Evolutionary conservation across 2,329 filamentous ascomycete genomes (phyloP).

Genomic region (Neophaeococcomyces aloes): DNA sequence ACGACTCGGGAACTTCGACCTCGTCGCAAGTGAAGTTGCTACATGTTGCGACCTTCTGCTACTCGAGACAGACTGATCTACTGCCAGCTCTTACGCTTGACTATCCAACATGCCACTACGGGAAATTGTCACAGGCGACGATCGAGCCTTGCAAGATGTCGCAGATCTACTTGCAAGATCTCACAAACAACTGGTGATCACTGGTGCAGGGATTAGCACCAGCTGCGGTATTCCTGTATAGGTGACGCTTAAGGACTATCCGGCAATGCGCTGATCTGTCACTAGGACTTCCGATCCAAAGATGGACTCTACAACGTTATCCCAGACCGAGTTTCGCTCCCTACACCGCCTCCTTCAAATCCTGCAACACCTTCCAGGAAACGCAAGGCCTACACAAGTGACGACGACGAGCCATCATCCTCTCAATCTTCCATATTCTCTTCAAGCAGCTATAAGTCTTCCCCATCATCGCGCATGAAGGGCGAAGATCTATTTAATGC

Average conservation of each 20-base stretch:
- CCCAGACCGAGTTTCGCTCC: constrained; percentile 43
- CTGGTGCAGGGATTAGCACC: constrained; percentile 63
- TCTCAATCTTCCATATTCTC: constrained; percentile 33
- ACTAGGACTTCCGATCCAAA: constrained; percentile 29
- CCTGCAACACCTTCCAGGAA: constrained; percentile 16
- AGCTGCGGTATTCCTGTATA: constrained; percentile 64
- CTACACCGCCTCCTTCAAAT: constrained; percentile 15
- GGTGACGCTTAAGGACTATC: constrained; percentile 1
- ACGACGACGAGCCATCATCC: constrained; percentile 36
- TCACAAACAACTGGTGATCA: constrained; percentile 60
- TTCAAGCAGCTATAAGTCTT: constrained; percentile 27
- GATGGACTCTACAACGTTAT: constrained; percentile 64
- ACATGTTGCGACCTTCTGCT: not conserved
- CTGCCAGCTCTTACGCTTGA: not conserved
- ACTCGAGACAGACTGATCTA: not conserved
- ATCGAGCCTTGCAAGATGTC: constrained; percentile 51
- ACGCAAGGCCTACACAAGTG: constrained; percentile 29
- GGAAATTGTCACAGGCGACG: constrained; percentile 31
- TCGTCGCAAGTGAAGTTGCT: not conserved
- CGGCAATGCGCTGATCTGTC: constrained; percentile 11
- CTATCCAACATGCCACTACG: constrained; percentile 22
- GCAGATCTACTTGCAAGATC: constrained; percentile 55
- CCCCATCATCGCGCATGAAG: constrained; percentile 43
- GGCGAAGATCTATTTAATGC: constrained; percentile 62
- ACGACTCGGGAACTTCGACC: constrained; percentile 4